A percentile compares a stretch with the other conserved stretches of the same genome.
These are phyloP conservation scores for Leccinum subrobustum DNA, from an alignment of 1,284 basidiomycete species.

Conservation along the genomic window DNA sequence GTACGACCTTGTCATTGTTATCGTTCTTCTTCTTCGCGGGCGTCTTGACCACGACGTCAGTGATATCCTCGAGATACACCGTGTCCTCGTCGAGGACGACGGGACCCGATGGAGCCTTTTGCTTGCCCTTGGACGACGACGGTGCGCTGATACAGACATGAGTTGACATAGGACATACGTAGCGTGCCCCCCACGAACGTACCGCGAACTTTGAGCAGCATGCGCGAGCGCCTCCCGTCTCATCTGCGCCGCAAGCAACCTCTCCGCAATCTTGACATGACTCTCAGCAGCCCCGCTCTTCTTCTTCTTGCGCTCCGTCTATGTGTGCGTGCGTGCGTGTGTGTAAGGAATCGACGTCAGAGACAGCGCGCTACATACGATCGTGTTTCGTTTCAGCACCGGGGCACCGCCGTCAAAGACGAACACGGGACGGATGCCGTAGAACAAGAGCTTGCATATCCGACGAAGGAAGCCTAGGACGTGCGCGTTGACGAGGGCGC, in stretches of 20 bases:
- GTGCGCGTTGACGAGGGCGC: slow-evolving; percentile 90
- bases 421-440: slow-evolving; percentile 96
- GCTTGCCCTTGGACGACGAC: slow-evolving; percentile 40
- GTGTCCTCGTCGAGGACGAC: slow-evolving; percentile 62
- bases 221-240: slow-evolving; percentile 86
- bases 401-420: slow-evolving; percentile 97
- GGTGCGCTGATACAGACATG: slow-evolving; percentile 7
- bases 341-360: neutral
- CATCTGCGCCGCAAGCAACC: slow-evolving; percentile 91
- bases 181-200: slow-evolving; percentile 10
- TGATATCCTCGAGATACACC: slow-evolving; percentile 86
- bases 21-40: slow-evolving; percentile 42
- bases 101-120: slow-evolving; percentile 41
- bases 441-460: slow-evolving; percentile 93
- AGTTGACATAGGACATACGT: neutral
- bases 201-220: slow-evolving; percentile 52
- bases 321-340: neutral
- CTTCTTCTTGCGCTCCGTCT: slow-evolving; percentile 86
- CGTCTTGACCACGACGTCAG: slow-evolving; percentile 53
- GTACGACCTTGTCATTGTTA: neutral
- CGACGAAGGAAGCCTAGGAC: slow-evolving; percentile 91
- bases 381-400: slow-evolving; percentile 80
- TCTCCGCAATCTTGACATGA: slow-evolving; percentile 85
- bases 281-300: slow-evolving; percentile 85
- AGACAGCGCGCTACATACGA: slow-evolving; percentile 51